A percentile compares a stretch with the other conserved stretches of the same genome.
Evolutionary conservation across 371 early-diverging fungal species (phyloP).

Genomic region (Coemansia sp.): DNA sequence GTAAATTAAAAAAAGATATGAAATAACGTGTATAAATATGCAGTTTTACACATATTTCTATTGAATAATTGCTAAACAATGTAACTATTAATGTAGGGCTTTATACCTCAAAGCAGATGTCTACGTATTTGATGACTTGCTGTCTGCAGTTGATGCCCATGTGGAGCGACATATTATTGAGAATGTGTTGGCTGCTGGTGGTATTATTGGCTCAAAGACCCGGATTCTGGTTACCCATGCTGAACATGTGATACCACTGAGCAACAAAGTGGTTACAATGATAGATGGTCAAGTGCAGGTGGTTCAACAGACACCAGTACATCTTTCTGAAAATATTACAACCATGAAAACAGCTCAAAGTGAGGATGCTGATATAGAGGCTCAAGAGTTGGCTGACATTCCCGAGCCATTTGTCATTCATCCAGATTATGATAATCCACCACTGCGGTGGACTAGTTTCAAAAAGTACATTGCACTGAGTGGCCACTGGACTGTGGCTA

Average conservation of each 20-base stretch:
- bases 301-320: not conserved
- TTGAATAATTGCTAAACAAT: not conserved
- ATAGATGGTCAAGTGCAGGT: not conserved
- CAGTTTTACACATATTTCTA: not conserved
- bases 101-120: not conserved
- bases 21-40: not conserved
- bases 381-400: not conserved
- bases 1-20: not conserved
- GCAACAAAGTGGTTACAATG: not conserved
- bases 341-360: not conserved
- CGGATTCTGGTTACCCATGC: not conserved
- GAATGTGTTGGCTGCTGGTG: not conserved
- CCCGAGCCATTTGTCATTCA: not conserved
- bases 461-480: slow-evolving; percentile 11
- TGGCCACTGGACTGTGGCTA: slow-evolving; percentile 9
- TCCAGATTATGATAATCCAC: not conserved
- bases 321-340: not conserved
- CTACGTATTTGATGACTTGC: not conserved
- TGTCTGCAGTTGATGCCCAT: not conserved
- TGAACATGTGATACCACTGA: not conserved
- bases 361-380: not conserved
- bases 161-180: not conserved
- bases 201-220: not conserved
- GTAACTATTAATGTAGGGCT: not conserved
- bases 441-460: not conserved